Base-by-base conservation (phyloP, 768 basidiomycete genomes). In the Podaxis mareebaensis region DNA sequence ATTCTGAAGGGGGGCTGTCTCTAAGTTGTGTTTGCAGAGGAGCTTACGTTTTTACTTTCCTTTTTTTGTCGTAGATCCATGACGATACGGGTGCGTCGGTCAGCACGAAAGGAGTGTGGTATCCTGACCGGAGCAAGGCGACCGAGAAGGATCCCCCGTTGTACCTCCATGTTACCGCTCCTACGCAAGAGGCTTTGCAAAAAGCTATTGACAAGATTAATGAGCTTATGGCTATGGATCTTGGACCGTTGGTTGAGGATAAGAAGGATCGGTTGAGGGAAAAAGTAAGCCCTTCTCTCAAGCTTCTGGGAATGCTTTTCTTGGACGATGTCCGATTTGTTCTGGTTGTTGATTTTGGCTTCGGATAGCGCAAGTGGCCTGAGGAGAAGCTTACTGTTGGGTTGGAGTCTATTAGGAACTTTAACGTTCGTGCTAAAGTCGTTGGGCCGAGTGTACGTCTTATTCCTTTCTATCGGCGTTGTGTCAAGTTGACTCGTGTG, bases 361-460 rank as follows among this genome's bases (percentile, higher is more conserved):
- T 46, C 20, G 44, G 46, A 30, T 33, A 93, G 90, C 82, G 91
- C 58, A 95, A 94, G 84, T 96, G 95, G 95, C 93, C 93, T 1
- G 95, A 96, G 71, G 93, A 93, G 74, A 95, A 95, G 75, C 75
- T 96, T 6, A 85, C 86, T 0, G 90, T 96, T 51, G 88, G 86
- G 5, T 71, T 96, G 57, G 93, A 96, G 28, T 86, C 85, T 46
- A 84, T 96, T 65, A 83, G 95, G 54, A 95, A 95, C 75, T 96
- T 96, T 76, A 96, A 96, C 73, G 87, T 96, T 46, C 83, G 95
- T 56, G 95, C 95, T 39, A 96, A 96, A 76, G 92, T 95, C 15
- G 95, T 96, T 33, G 95, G 95, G 12, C 95, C 95, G 12, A 86
- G 85, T 67, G 93, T 93, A 75, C 61, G 84, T 39, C 26, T 10